phyloP scores from a whole-genome alignment of 345 rosid species.

The Melastoma malabathricum region DNA sequence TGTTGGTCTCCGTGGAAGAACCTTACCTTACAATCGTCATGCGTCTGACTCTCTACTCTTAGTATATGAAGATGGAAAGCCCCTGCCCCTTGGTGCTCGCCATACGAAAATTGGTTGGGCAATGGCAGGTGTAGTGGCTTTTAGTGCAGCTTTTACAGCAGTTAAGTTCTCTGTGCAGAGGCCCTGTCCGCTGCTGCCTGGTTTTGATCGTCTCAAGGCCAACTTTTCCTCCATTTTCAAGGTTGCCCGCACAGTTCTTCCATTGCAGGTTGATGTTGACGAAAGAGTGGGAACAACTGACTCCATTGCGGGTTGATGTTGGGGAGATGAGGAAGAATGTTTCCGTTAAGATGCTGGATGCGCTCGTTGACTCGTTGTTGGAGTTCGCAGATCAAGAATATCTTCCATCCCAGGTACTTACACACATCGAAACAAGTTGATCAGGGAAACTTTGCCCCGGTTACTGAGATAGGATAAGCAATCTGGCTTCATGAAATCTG shows the following conservation, averaged over 20 bases:
- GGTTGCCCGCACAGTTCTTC: conserved; percentile 8
- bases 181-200: conserved; percentile 9
- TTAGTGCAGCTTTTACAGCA: background rate
- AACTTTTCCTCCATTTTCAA: conserved; percentile 16
- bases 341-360: conserved; percentile 20
- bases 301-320: conserved; percentile 12
- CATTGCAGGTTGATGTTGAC: too few species aligned
- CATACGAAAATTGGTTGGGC: too few species aligned
- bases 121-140: too few species aligned
- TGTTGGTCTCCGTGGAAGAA: too few species aligned
- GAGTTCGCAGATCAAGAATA: conserved; percentile 28
- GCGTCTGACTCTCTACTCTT: too few species aligned
- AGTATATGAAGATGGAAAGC: background rate
- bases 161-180: conserved; percentile 13
- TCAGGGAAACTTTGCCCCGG: conserved; percentile 20
- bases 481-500: conserved; percentile 9
- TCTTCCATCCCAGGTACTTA: conserved; percentile 30
- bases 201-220: conserved; percentile 11
- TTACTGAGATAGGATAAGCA: conserved; percentile 19
- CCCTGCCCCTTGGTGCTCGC: too few species aligned
- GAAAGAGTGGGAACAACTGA: conserved; percentile 11
- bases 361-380: conserved; percentile 25
- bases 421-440: background rate
- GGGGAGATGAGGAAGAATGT: conserved; percentile 11
- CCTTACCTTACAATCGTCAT: too few species aligned